Evolutionary conservation across 1,284 basidiomycete genomes (phyloP), one percentile per base, ranked within the genome.

Genomic region (Cutaneotrichosporon cavernicola): DNA sequence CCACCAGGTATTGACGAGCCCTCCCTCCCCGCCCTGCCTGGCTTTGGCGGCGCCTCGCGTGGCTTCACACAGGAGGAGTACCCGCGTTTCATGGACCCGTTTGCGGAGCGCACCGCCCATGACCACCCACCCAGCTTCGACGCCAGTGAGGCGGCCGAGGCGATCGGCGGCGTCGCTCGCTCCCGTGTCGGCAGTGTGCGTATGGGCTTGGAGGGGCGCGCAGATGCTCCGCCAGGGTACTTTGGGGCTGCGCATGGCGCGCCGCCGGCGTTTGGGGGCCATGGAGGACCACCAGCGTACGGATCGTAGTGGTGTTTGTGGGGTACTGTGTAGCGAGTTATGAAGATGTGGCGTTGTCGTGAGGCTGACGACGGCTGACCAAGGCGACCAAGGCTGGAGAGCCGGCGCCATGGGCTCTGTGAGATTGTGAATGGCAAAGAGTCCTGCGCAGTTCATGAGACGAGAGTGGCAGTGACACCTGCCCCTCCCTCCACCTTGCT

Each of bases 1-100:
- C 80, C 80, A 55, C 80, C 80, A 4, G 78, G 79, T 4, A 80
- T 81, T 38, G 80, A 81, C 66, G 80, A 81, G 65, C 80, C 80
- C 14, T 79, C 77, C 11, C 71, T 81, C n/a, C 80, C 80, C 11
- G 77, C 77, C 9, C 66, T 81, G 14, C 77, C 77, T 0, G 71
- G 72, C 18, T 74, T 74, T 46, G 36, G 34, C 9, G 53, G 53
- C 32, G 32, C n/a, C 32, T 21, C 32, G 8, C 21, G 34, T n/a
- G 34, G 53, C 21, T 21, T 34, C 18, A n/a, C 31, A 21, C 53
- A 56, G 53, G n/a, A 36, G 31, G 32, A 21, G 21, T 46, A 60
- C 56, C 60, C 46, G 30, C 36, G 26, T 22, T 60, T 60, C 34
- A 50, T 60, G 47, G 50, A 60, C 58, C 49, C 58, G n/a, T 60